These are phyloP conservation scores for Quercus mongolica DNA, from an alignment of 306 rosid species.

Conservation along the genomic window DNA sequence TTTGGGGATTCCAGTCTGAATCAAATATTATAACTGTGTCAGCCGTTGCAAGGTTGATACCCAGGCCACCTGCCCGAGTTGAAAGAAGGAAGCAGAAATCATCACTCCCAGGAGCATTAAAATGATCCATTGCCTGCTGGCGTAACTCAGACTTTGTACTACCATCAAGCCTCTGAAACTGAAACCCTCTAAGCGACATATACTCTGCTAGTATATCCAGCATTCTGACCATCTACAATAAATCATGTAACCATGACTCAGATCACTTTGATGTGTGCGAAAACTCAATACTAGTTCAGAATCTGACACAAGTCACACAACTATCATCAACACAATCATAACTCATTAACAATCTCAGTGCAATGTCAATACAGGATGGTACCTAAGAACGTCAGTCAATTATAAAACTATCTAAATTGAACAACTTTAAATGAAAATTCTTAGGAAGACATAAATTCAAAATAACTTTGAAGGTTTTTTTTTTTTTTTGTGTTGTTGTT, in stretches of 20 bases:
- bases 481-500: too few species aligned
- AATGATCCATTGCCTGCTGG: slow-evolving; percentile 99
- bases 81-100: slow-evolving; percentile 99
- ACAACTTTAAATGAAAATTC: background rate
- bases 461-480: background rate
- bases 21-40: slow-evolving; percentile 98
- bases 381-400: too few species aligned
- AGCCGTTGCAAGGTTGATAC: slow-evolving; percentile 98
- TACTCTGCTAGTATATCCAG: slow-evolving; percentile 88
- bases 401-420: background rate
- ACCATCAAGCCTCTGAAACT: slow-evolving; percentile 98
- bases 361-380: too few species aligned
- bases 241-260: slow-evolving; percentile 10
- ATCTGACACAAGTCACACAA: background rate
- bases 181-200: slow-evolving; percentile 91
- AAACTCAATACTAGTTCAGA: background rate
- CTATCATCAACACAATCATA: background rate
- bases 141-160: slow-evolving; percentile 97
- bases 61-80: slow-evolving; percentile 97
- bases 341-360: too few species aligned
- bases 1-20: slow-evolving; percentile 99
- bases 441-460: background rate
- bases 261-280: background rate
- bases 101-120: slow-evolving; percentile 97
- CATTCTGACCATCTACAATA: slow-evolving; percentile 97